These are phyloP conservation scores for Alternaria sp. DNA, from an alignment of 2,329 filamentous ascomycete species.

Conservation along the genomic window DNA sequence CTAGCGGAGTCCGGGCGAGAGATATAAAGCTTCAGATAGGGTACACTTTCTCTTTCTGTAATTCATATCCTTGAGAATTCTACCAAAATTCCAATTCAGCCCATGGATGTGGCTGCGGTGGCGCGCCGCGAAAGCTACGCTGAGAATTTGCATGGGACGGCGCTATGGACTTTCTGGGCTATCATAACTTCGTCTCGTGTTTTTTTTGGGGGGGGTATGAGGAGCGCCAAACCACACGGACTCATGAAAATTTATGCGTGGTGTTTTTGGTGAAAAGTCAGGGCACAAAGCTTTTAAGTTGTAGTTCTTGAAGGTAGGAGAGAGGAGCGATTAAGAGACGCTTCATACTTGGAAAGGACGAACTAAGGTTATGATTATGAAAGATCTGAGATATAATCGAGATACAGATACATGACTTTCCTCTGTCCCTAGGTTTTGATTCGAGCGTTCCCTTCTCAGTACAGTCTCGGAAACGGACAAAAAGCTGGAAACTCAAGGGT, in stretches of 20 bases:
- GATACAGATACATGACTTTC: no score
- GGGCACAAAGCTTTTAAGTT: not conserved
- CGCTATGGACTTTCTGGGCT: not conserved
- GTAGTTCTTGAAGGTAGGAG: not conserved
- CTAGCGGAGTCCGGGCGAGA: not conserved
- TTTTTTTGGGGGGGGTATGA: not conserved
- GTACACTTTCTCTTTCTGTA: not conserved
- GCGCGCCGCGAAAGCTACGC: not conserved
- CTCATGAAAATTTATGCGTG: not conserved
- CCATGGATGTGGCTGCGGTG: not conserved
- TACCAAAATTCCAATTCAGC: not conserved
- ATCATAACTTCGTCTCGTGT: not conserved
- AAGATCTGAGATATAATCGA: no score
- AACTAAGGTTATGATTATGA: no score
- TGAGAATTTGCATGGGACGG: not conserved
- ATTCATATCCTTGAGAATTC: rapidly evolving
- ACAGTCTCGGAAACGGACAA: not conserved
- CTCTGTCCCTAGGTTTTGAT: no score
- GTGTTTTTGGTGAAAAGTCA: not conserved
- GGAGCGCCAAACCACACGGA: not conserved
- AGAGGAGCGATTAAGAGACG: not conserved
- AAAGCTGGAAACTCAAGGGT: not conserved
- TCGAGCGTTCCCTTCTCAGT: not conserved
- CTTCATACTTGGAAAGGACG: not conserved
- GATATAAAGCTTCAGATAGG: not conserved